Base-by-base conservation (phyloP, 805 yeast genomes). In the Yamadazyma ubonensis region DNA sequence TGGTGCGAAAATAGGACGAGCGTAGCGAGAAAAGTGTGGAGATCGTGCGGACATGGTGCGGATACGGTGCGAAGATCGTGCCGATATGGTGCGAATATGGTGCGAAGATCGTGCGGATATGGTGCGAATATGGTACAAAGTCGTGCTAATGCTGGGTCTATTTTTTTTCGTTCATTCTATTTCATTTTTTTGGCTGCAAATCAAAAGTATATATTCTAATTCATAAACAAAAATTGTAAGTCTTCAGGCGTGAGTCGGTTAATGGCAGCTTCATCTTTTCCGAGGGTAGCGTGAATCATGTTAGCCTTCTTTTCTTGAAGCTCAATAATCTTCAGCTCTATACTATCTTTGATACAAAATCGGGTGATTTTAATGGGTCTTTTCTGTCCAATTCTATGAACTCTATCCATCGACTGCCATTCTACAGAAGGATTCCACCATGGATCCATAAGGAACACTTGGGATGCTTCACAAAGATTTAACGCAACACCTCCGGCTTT, bases 361-460 rank as follows among this genome's bases (percentile, higher is more conserved):
- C 97, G 75, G 6, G 96, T 89, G 49, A 93, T 88, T 46, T 87
- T 77, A 7, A 93, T 96, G 0, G 99, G 99, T 49, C 99, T 67
- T 52, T 77, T 86, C 60, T 93, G 99, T 5, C 98, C 97, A 47
- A 93, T 93, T 65, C 99, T 79, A 63, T 93, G 98, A 16, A 93
- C 97, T 66, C 99, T 80, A 62, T 93, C 99, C 63, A 96, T 96
- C 36, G 95, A 83, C 61, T 93, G 99, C 89, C 97, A 93, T 60
- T 93, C 99, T 6, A 91, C 93, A 50, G 95, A 85, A 1, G 98
- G 98, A 58, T 93, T 95, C 98, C 99, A 93, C 99, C 99, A 93
- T 25, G 98, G 98, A 54, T 93, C 99, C 71, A 93, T 71, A 32
- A 93, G 73, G 51, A 93, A 93, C 33, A 93, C 98, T 55, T 91